Base-by-base conservation (phyloP, 2,329 filamentous ascomycete genomes). In the Apiospora aurea region DNA sequence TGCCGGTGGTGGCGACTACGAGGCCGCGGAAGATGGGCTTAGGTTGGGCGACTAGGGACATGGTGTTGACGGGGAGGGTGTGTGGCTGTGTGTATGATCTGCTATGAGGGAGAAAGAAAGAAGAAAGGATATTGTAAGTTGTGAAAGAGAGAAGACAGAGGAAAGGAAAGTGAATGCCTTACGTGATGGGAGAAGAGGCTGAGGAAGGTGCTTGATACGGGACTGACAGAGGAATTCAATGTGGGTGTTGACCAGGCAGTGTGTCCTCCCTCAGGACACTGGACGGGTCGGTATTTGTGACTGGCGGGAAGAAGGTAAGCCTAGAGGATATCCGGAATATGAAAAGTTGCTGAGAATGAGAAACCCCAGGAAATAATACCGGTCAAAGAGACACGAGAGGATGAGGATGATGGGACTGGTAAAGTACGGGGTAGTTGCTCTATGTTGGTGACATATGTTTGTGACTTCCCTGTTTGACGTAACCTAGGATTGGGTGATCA, bases 1-100 rank as follows among this genome's bases (percentile, higher is more conserved):
- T 83, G 5, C 92, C 92, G 0, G 87, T 88, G 0, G 87, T 81
- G 29, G 89, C 87, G 26, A 94, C 85, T 68, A 87, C 82, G 46
- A 88, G 80, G 1, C 84, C 83, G 18, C 84, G 84, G 77, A 94
- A 89, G 57, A 88, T 85, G n/a, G 53, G n/a, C 67, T 68, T 73
- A 29, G 69, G 70, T 16, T 38, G 69, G 6, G 38, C 1, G 5
- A 57, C 29, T 4, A 69, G 24, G 24, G 68, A 69, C 68, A 69
- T 69, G 26, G 0, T 57, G 26, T 29, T 29, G 26, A 29, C 26
- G 26, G 38, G 44, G n/a, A 29, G 41, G 24, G n/a, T 46, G 41
- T 21, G 21, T 24, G 64, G 21, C 2, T 41, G 61, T 41, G 4
- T n/a, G 5, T 7, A 24, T n/a, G n/a, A 5, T 16, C 51, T 18